Base-by-base conservation (phyloP, 2,329 filamentous ascomycete species). In the Exophiala sp. region DNA sequence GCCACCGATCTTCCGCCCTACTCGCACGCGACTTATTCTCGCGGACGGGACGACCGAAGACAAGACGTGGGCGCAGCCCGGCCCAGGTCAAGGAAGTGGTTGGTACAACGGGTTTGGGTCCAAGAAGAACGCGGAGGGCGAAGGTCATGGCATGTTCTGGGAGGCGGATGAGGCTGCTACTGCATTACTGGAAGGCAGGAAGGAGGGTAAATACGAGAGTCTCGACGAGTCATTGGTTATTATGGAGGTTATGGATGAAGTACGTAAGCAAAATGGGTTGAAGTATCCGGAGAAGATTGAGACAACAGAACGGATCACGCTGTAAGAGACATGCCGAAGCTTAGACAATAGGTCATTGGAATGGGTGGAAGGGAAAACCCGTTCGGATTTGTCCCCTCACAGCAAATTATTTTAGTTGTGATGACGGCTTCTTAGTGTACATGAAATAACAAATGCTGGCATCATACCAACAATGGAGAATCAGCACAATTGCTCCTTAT, bases 191-290 rank as follows among this genome's bases (percentile, higher is more conserved):
- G 78, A 85, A 42, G 89, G 87, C 62, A 67, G 95, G 53, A 78
- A 86, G 40, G 89, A 94, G 67, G 88, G 89, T 18, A 84, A 83
- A 72, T 80, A 85, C 65, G 86, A 95, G 76, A 90, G 89, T 16
- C 82, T 83, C 76, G 78, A 82, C 42, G 91, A 96, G 78, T 92
- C 87, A 66, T 77, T 95, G 50, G 79, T 85, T 45, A 89, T 96
- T 59, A 95, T 96, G 90, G 86, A 91, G 68, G 77, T 81, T 2
- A 87, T 88, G 85, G 85, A 88, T 73, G 80, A 86, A 71, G 81
- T 84, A 10, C 75, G 85, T 64, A 78, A 72, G 67, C 83, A 87
- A 71, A 79, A 80, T 47, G 81, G 78, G 1, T 70, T 88, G 67
- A 75, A 65, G 50, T 88, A 86, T 71, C 83, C 84, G 1, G 77